Conservation (phyloP, 345 rosid genomes). For the Citrus medica region DNA sequence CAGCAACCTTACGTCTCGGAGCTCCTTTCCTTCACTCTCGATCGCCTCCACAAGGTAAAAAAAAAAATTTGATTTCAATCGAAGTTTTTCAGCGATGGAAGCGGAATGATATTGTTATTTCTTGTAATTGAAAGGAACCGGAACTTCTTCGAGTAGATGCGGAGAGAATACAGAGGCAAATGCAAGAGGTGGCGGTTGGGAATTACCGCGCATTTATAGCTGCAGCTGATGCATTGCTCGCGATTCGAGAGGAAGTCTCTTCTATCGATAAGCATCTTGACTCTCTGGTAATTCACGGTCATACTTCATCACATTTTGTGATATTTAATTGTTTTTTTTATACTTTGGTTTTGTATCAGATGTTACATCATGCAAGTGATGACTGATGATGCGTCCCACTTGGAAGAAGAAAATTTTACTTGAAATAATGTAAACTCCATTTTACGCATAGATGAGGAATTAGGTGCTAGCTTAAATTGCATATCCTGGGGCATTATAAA, state of each 20-base stretch:
- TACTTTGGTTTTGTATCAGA: not conserved
- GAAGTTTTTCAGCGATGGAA: not conserved
- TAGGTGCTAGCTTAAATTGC: not conserved
- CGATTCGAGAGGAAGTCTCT: slow-evolving; percentile 79
- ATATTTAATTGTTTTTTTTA: not conserved
- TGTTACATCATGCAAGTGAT: not conserved
- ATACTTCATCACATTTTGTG: not conserved
- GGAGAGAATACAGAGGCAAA: slow-evolving; percentile 93
- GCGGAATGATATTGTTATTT: not conserved
- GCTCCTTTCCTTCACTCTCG: slow-evolving; percentile 98
- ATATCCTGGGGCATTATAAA: not conserved
- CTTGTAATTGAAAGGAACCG: slow-evolving; percentile 58
- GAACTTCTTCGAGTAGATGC: slow-evolving; percentile 94
- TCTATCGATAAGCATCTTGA: slow-evolving; percentile 88
- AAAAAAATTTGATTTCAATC: not conserved
- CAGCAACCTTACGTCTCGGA: slow-evolving; percentile 96
- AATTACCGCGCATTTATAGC: slow-evolving; percentile 93
- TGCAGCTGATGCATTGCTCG: slow-evolving; percentile 89
- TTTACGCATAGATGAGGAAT: not conserved
- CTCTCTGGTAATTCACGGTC: slow-evolving; percentile 50
- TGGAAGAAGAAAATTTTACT: not conserved
- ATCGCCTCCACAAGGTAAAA: slow-evolving; percentile 89
- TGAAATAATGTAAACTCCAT: not conserved
- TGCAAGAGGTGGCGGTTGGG: slow-evolving; percentile 97
- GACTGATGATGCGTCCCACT: not conserved